Evolutionary conservation across 495 filamentous ascomycete genomes (phyloP).

Genomic region (Talaromyces proteolyticus): DNA sequence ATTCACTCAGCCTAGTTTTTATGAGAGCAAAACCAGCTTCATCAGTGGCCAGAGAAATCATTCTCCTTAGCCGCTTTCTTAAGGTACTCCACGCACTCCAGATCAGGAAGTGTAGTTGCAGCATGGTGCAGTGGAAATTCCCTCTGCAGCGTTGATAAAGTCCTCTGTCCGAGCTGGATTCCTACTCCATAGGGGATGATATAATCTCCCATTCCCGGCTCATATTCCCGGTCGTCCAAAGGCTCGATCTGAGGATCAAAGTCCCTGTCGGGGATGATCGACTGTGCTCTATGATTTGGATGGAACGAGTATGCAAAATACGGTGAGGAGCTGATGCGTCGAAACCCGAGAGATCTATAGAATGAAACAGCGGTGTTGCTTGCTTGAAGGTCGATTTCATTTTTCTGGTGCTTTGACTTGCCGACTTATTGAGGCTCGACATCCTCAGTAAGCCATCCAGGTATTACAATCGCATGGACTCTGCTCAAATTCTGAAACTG

Average conservation of each 20-base stretch:
- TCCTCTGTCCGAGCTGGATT: slow-evolving; percentile 6
- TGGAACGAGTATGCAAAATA: slow-evolving; percentile 19
- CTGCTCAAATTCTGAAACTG: slow-evolving; percentile 13
- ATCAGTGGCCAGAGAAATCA: slow-evolving; percentile 25
- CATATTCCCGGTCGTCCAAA: slow-evolving; percentile 12
- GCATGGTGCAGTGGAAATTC: slow-evolving; percentile 15
- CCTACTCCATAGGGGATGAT: background rate
- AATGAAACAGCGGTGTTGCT: slow-evolving; percentile 3
- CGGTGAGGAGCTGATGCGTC: slow-evolving; percentile 17
- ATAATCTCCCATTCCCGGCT: slow-evolving; percentile 2
- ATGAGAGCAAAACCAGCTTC: slow-evolving; percentile 17
- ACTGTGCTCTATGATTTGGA: slow-evolving; percentile 13
- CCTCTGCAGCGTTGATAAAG: slow-evolving; percentile 8
- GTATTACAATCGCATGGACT: slow-evolving; percentile 15
- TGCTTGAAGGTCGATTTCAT: slow-evolving; percentile 1
- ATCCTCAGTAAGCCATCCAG: slow-evolving; percentile 16
- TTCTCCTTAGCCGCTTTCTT: background rate
- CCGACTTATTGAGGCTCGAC: slow-evolving; percentile 10
- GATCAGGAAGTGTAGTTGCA: slow-evolving; percentile 10
- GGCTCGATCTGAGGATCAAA: slow-evolving; percentile 12
- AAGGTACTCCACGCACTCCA: background rate
- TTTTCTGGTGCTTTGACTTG: slow-evolving; percentile 8
- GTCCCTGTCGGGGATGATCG: slow-evolving; percentile 12
- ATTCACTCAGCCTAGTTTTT: too few species aligned
- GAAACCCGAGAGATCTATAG: slow-evolving; percentile 12